Conservation (phyloP, 1,139 yeast species). For the Yamadazyma sp. region DNA sequence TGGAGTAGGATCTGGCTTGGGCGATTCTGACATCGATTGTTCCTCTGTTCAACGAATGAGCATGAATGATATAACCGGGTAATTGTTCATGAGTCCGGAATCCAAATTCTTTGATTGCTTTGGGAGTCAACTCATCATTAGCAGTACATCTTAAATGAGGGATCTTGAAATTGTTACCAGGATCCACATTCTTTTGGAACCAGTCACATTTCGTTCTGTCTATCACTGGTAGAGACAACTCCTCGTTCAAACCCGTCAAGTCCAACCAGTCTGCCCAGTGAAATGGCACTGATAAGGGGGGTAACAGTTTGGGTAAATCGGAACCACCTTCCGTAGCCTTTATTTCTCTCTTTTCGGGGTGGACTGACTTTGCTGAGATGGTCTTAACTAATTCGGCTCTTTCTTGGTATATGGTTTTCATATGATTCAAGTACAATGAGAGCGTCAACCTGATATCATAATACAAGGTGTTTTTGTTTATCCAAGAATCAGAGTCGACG, state of each 20-base stretch:
- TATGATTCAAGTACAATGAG: slow-evolving; percentile 32
- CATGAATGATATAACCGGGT: slow-evolving; percentile 23
- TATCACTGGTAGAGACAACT: slow-evolving; percentile 15
- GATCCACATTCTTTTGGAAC: slow-evolving; percentile 12
- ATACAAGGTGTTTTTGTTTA: slow-evolving; percentile 21
- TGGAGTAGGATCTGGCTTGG: slow-evolving; percentile 26
- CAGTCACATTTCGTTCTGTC: slow-evolving; percentile 16
- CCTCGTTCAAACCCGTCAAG: slow-evolving; percentile 19
- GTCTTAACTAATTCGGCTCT: no score
- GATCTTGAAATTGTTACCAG: slow-evolving; percentile 9
- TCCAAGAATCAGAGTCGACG: slow-evolving; percentile 16
- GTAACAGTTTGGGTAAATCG: neutral
- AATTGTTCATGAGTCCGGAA: slow-evolving; percentile 22
- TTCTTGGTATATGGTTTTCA: slow-evolving; percentile 15
- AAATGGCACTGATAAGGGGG: slow-evolving; percentile 22
- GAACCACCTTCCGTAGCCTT: neutral
- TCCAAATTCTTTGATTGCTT: slow-evolving; percentile 21
- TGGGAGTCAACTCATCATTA: slow-evolving; percentile 20
- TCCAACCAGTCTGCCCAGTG: slow-evolving; percentile 34
- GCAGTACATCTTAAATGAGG: slow-evolving; percentile 20
- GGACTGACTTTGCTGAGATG: no score
- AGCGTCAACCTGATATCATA: slow-evolving; percentile 43
- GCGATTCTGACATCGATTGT: slow-evolving; percentile 23
- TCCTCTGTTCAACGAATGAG: slow-evolving; percentile 19
- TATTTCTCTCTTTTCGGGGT: neutral